Conservation (phyloP, 768 basidiomycete genomes). For the Lentinula aciculospora region DNA sequence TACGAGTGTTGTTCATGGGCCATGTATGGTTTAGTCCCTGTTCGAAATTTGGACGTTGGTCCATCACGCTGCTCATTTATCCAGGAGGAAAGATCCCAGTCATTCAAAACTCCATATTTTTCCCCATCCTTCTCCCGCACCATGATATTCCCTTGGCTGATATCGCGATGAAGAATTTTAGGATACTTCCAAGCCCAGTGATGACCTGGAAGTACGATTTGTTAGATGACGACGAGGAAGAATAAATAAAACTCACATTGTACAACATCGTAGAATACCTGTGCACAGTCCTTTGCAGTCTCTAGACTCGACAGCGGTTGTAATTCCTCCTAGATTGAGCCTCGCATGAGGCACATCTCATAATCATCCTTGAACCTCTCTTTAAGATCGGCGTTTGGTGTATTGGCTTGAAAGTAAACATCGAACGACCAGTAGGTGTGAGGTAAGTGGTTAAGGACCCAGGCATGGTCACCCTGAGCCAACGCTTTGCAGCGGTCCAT, state of each 20-base stretch:
- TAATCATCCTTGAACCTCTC: neutral
- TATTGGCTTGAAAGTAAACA: neutral
- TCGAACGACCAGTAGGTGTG: neutral
- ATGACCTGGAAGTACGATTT: neutral
- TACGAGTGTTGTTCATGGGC: neutral
- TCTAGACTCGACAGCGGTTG: neutral
- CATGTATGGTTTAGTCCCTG: neutral
- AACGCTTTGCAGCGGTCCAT: neutral
- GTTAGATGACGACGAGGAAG: neutral
- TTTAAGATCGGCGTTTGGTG: neutral
- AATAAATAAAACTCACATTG: neutral
- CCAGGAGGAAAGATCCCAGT: neutral
- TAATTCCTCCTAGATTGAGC: neutral
- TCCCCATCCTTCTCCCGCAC: neutral
- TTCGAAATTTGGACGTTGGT: neutral
- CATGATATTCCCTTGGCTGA: constrained; percentile 2
- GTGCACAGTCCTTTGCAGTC: neutral
- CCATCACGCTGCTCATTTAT: no score
- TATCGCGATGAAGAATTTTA: neutral
- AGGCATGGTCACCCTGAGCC: neutral
- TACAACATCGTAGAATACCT: neutral
- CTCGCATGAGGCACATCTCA: neutral
- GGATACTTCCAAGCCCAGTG: neutral
- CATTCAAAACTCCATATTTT: constrained; percentile 1
- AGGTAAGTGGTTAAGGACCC: neutral